Evolutionary conservation across 2,329 filamentous ascomycete genomes (phyloP).

Genomic region (Penicillium thymicola): DNA sequence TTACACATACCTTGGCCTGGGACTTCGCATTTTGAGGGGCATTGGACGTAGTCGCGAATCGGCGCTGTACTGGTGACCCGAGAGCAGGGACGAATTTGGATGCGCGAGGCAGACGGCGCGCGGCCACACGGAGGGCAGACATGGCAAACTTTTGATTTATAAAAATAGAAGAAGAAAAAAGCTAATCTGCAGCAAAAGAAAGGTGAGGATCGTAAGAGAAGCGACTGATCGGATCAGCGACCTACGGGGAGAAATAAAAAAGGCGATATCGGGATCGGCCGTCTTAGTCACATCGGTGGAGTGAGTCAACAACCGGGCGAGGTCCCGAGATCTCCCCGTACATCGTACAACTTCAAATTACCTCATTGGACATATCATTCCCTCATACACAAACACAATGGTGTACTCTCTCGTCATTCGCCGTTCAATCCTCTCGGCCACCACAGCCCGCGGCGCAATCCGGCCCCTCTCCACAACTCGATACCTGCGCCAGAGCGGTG

Average conservation of each 20-base stretch:
- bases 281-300: conserved; percentile 13
- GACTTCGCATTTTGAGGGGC: conserved; percentile 29
- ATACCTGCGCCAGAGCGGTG: conserved; percentile 19
- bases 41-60: conserved; percentile 34
- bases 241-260: conserved; percentile 18
- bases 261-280: conserved; percentile 30
- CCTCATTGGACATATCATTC: conserved; percentile 12
- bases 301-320: conserved; percentile 1
- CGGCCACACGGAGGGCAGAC: conserved; percentile 35
- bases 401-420: conserved; percentile 17
- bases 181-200: not conserved
- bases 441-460: conserved; percentile 22
- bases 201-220: not conserved
- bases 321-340: not conserved
- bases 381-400: conserved; percentile 20
- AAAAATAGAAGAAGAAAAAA: not conserved
- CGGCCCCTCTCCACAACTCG: conserved; percentile 29
- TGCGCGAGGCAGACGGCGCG: conserved; percentile 34
- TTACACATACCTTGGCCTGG: conserved; percentile 24
- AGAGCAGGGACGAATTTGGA: conserved; percentile 29
- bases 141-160: conserved; percentile 16
- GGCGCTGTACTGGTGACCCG: conserved; percentile 34
- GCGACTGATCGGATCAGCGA: conserved; percentile 1
- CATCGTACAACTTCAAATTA: conserved; percentile 10
- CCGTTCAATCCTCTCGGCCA: conserved; percentile 46